Evolutionary conservation across 2,329 filamentous ascomycete species (phyloP).

Genomic region (Dothistroma pini): DNA sequence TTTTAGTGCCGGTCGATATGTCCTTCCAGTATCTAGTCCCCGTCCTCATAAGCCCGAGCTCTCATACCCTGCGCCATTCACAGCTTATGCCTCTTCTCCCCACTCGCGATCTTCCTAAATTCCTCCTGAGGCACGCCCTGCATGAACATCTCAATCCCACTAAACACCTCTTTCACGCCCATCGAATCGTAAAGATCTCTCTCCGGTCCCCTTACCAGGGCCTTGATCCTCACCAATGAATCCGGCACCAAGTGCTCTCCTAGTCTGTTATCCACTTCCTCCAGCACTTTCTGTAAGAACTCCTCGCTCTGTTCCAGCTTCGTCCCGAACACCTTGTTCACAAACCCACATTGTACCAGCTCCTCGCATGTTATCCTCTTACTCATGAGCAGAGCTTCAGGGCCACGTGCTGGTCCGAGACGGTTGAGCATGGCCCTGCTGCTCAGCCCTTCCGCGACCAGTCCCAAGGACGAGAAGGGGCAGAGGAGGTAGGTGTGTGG

Average conservation of each 20-base stretch:
- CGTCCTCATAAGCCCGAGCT: neutral
- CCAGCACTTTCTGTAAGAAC: slow-evolving; percentile 69
- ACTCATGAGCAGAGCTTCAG: slow-evolving; percentile 91
- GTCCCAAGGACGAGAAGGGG: slow-evolving; percentile 83
- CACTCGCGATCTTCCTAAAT: slow-evolving; percentile 77
- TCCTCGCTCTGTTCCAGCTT: slow-evolving; percentile 59
- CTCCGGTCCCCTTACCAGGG: slow-evolving; percentile 70
- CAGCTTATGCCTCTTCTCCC: slow-evolving; percentile 87
- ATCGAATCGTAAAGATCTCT: slow-evolving; percentile 68
- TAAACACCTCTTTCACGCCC: slow-evolving; percentile 81
- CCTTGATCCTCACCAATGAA: slow-evolving; percentile 80
- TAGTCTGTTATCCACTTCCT: slow-evolving; percentile 75
- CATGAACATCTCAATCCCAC: slow-evolving; percentile 75
- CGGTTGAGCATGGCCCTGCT: slow-evolving; percentile 74
- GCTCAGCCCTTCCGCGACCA: slow-evolving; percentile 85
- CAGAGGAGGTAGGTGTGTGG: slow-evolving; percentile 83
- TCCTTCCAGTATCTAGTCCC: neutral
- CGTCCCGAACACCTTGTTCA: slow-evolving; percentile 73
- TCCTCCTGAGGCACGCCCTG: slow-evolving; percentile 80
- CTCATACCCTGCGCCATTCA: neutral
- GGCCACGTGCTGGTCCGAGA: slow-evolving; percentile 75
- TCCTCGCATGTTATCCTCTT: slow-evolving; percentile 70
- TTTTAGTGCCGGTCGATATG: neutral
- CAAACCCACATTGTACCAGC: slow-evolving; percentile 71
- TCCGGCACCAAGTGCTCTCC: slow-evolving; percentile 76